Conservation (phyloP, 2,329 filamentous ascomycete species). For the Xylariaceae sp. region DNA sequence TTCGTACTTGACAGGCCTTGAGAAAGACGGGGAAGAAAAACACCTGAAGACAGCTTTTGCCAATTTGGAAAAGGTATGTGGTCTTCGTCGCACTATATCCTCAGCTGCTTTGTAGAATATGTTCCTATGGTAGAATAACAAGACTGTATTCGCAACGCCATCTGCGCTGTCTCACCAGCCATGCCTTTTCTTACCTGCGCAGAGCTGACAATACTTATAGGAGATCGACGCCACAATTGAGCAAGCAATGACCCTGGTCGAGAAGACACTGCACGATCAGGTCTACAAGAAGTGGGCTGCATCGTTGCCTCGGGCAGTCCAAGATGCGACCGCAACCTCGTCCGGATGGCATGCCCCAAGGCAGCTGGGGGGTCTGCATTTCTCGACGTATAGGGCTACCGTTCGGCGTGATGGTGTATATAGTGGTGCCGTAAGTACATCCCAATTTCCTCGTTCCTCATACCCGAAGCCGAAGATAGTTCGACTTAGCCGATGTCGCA, state of each 20-base stretch:
- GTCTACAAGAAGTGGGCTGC: constrained; percentile 42
- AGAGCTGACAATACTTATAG: neutral
- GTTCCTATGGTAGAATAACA: too few species aligned
- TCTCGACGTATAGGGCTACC: constrained; percentile 51
- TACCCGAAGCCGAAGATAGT: too few species aligned
- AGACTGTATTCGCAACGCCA: neutral
- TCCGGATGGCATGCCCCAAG: constrained; percentile 37
- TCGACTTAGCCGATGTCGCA: too few species aligned
- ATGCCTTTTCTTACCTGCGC: neutral
- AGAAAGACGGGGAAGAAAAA: constrained; percentile 16
- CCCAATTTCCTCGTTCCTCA: too few species aligned
- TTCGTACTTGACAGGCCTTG: constrained; percentile 12
- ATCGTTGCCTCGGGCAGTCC: constrained; percentile 36
- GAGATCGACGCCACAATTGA: constrained; percentile 19
- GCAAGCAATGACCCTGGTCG: constrained; percentile 36
- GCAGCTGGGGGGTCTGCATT: constrained; percentile 43
- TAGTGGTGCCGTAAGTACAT: constrained; percentile 15
- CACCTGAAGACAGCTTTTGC: constrained; percentile 19
- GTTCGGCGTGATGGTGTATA: constrained; percentile 28
- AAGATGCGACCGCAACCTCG: constrained; percentile 33
- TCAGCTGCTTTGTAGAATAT: too few species aligned
- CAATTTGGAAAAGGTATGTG: constrained; percentile 22
- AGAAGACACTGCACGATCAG: constrained; percentile 38
- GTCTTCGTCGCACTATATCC: neutral
- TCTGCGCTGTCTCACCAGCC: neutral